Evolutionary conservation across 768 basidiomycete species (phyloP).

Genomic region (Boletus eberwhitei): DNA sequence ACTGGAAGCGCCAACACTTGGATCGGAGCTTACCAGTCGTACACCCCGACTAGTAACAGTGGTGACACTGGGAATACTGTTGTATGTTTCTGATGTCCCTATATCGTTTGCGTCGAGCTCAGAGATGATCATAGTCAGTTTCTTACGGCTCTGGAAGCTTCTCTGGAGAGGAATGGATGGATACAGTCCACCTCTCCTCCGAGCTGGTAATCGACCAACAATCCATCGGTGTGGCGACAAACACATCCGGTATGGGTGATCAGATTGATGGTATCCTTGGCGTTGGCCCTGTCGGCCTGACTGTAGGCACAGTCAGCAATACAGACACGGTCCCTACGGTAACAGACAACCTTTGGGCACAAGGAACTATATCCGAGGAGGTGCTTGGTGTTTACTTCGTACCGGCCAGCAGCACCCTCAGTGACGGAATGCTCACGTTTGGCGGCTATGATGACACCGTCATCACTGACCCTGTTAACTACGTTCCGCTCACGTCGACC

Average conservation of each 20-base stretch:
- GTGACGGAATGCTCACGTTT: conserved; percentile 24
- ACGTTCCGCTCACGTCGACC: conserved; percentile 22
- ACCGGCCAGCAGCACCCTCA: conserved; percentile 7
- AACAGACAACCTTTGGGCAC: conserved; percentile 30
- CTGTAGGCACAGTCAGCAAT: conserved; percentile 19
- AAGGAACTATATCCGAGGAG: conserved; percentile 25
- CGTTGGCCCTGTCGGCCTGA: conserved; percentile 34
- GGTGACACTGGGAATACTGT: conserved; percentile 18
- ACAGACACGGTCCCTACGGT: conserved; percentile 30
- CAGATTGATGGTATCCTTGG: conserved; percentile 39
- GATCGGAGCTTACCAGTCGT: conserved; percentile 19
- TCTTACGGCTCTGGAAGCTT: conserved; percentile 5
- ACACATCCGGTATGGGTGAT: conserved; percentile 19
- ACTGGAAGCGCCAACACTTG: conserved; percentile 33
- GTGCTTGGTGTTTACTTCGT: conserved; percentile 33
- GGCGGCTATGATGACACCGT: conserved; percentile 19
- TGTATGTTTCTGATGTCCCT: conserved; percentile 5
- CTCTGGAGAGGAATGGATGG: conserved; percentile 12
- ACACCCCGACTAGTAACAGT: conserved; percentile 9
- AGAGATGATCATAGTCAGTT: neutral
- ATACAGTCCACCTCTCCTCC: conserved; percentile 7
- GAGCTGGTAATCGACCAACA: conserved; percentile 17
- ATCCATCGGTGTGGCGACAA: conserved; percentile 37
- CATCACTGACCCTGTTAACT: conserved; percentile 13
- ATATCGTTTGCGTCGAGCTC: neutral